Conservation (phyloP, 2,329 filamentous ascomycete genomes). For the Tolypocladium cylindrosporum region DNA sequence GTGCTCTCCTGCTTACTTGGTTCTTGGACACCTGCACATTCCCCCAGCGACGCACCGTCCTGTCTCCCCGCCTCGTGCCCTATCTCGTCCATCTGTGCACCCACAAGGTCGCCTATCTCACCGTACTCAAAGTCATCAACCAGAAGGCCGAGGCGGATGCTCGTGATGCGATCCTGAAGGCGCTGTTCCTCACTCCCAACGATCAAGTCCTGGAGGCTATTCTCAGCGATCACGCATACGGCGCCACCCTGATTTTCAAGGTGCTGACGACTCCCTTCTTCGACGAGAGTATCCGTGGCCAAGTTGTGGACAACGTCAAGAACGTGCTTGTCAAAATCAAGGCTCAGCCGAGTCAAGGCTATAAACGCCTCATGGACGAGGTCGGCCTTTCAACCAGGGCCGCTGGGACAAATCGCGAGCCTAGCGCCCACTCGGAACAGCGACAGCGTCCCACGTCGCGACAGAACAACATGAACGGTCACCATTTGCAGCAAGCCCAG, state of each 20-base stretch:
- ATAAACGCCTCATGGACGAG: conserved; percentile 98
- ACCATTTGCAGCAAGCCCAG: conserved; percentile 28
- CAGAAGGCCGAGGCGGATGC: conserved; percentile 92
- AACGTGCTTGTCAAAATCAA: conserved; percentile 83
- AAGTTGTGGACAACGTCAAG: conserved; percentile 88
- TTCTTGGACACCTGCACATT: conserved; percentile 97
- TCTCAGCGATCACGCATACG: conserved; percentile 80
- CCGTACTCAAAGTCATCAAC: conserved; percentile 96
- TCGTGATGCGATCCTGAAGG: conserved; percentile 78
- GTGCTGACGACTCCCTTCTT: conserved; percentile 96
- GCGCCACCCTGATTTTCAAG: conserved; percentile 96
- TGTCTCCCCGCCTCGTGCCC: conserved; percentile 85
- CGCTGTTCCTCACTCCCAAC: conserved; percentile 83
- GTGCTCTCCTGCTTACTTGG: conserved; percentile 89
- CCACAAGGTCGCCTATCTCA: conserved; percentile 96
- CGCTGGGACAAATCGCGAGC: conserved; percentile 31
- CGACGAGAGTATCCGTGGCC: conserved; percentile 77
- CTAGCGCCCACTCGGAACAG: conserved; percentile 34
- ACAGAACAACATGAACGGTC: conserved; percentile 36
- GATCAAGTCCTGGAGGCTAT: conserved; percentile 86
- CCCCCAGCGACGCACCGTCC: conserved; percentile 78
- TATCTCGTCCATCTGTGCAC: conserved; percentile 93
- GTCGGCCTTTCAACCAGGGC: conserved; percentile 73
- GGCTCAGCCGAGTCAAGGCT: conserved; percentile 87
- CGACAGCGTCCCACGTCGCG: conserved; percentile 47